Evolutionary conservation across 768 basidiomycete species (phyloP), one percentile per base, ranked within the genome.

Genomic region (Suillus weaverae): DNA sequence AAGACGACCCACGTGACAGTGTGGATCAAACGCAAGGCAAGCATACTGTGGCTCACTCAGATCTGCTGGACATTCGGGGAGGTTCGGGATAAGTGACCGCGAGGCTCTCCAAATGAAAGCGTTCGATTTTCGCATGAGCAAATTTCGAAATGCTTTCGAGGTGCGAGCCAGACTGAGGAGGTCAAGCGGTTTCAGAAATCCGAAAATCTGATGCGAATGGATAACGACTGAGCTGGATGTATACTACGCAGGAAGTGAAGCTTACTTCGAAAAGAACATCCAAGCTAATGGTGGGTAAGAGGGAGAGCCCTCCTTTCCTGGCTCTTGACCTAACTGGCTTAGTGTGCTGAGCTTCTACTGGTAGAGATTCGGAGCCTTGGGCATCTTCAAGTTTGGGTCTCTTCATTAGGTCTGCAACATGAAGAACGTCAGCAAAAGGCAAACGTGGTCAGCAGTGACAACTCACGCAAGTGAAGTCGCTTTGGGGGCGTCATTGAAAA

Each of bases 31-130:
- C 7, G 74, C 76, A 33, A 88, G 78, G 63, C 81, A 80, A 5
- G 81, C 81, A 70, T 80, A 87, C 60, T 80, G 79, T n/a, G 82
- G 76, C 67, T 86, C 84, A 35, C 66, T 76, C 76, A 86, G 75
- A 53, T 77, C 81, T n/a, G 72, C 60, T 14, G 83, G 85, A 44
- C 77, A 80, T 32, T 79, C 76, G 4, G 85, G 86, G 33, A 86
- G 70, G 20, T 70, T 77, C 22, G 65, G 68, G 38, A 85, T 67
- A 61, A 78, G 78, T 51, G 66, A 59, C 26, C 80, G 76, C 39
- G 81, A 77, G 32, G 74, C 65, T 35, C 65, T 70, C 77, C 78
- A 69, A 70, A 78, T 61, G 65, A 76, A 67, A 71, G 69, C 62
- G 69, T 74, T 16, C 63, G 78, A 46, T 63, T 61, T 61, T 14